Percentiles rank a stretch among this genome's conserved stretches.
These are phyloP conservation scores for Groenewaldozyma salmanticensis DNA, from an alignment of 805 yeast species.

Conservation along the genomic window DNA sequence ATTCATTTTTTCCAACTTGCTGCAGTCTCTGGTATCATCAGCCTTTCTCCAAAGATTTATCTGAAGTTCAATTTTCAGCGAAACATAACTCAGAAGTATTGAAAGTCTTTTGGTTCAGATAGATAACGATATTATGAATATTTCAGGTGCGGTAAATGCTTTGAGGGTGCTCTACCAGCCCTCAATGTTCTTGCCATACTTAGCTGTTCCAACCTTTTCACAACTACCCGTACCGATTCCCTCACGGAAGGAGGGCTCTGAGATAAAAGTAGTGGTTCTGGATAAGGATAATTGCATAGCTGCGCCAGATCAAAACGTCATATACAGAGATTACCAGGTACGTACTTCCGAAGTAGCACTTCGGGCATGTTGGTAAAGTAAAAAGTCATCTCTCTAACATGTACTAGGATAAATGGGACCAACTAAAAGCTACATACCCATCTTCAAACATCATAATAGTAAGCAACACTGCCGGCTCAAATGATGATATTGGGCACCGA, in stretches of 20 bases:
- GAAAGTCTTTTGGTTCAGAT: no score
- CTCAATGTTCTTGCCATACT: slow-evolving; percentile 58
- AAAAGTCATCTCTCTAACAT: not conserved
- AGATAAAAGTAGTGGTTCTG: slow-evolving; percentile 66
- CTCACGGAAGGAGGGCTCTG: slow-evolving; percentile 13
- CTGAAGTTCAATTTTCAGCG: no score
- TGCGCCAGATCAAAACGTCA: slow-evolving; percentile 63
- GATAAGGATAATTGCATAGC: slow-evolving; percentile 97
- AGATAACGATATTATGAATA: no score
- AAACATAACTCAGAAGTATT: no score
- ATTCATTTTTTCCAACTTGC: no score
- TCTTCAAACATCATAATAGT: slow-evolving; percentile 61
- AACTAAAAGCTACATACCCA: slow-evolving; percentile 49
- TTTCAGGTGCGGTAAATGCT: slow-evolving; percentile 69
- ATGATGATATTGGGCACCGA: slow-evolving; percentile 49
- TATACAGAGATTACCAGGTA: slow-evolving; percentile 60
- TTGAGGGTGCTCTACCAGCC: slow-evolving; percentile 53
- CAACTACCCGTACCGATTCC: slow-evolving; percentile 45
- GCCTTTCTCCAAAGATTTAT: no score
- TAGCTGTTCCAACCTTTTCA: slow-evolving; percentile 46
- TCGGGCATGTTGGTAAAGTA: no score
- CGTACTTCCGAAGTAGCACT: not conserved
- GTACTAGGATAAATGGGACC: slow-evolving; percentile 39
- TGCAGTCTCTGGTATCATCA: no score
- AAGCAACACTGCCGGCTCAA: slow-evolving; percentile 88